Evolutionary conservation across 139 green algal genomes (phyloP).

Genomic region (Coccomyxa sp.): DNA sequence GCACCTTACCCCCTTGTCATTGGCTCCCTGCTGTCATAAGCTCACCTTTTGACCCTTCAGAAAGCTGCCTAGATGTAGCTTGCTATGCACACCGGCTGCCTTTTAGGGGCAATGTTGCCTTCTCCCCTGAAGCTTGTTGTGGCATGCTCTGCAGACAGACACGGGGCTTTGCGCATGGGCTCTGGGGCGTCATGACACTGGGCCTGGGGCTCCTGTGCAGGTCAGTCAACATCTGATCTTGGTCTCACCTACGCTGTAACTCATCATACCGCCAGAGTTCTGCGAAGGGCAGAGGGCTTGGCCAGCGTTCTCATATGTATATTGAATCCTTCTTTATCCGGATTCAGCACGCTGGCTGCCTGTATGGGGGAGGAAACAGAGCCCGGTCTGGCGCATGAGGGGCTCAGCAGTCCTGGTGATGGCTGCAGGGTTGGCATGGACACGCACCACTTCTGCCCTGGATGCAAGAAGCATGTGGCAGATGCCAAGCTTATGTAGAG

Average conservation of each 20-base stretch:
- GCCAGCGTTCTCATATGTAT: too few species aligned
- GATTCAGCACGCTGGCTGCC: too few species aligned
- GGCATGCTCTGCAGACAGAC: background rate
- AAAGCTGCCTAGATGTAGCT: background rate
- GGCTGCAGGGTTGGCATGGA: constrained; percentile 8
- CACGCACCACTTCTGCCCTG: constrained; percentile 13
- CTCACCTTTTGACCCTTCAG: background rate
- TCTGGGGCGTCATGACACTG: constrained; percentile 14
- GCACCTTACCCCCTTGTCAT: background rate
- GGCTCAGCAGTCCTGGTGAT: background rate
- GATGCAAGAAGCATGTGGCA: constrained; percentile 14
- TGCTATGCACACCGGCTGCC: background rate
- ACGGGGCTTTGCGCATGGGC: constrained; percentile 8
- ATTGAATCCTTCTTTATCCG: too few species aligned
- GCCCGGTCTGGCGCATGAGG: too few species aligned
- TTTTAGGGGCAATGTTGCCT: background rate
- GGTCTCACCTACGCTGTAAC: too few species aligned
- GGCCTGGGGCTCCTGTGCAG: constrained; percentile 6
- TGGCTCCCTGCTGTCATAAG: background rate
- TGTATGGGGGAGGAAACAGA: too few species aligned
- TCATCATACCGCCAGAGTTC: too few species aligned
- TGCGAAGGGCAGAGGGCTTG: too few species aligned
- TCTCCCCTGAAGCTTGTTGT: background rate
- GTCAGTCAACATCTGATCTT: too few species aligned
- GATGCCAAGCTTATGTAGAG: constrained; percentile 19